Evolutionary conservation across 768 basidiomycete genomes (phyloP), one percentile per base, ranked within the genome.

Genomic region (Boletus speciosus): DNA sequence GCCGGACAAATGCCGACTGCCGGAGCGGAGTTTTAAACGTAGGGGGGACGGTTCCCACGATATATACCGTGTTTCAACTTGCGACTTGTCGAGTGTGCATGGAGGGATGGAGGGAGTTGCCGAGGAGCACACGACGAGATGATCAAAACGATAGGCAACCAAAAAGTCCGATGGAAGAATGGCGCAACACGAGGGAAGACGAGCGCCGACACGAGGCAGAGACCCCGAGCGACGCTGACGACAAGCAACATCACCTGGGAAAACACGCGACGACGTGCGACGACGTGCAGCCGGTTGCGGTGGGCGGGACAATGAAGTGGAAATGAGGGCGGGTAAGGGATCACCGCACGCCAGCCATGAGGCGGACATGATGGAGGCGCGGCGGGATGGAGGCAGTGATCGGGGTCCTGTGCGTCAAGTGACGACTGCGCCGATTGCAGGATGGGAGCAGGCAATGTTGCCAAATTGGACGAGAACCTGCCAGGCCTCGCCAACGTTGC

Each of bases 201-300:
- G 58, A 65, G 62, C 68, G 66, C 68, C 61, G 63, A 68, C 66
- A 68, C 68, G 66, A 68, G 66, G 66, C 68, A 55, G 58, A 60
- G 25, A 25, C 63, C 65, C 67, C 62, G 37, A 34, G 6, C 0
- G n/a, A 5, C 2, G 34, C 9, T 64, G 51, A 58, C 65, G 59
- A 56, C 54, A 60, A 19, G 19, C 19, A 14, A 3, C 48, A 43
- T 50, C 32, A 37, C 56, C 39, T 60, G 61, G 56, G 59, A 61
- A 58, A 49, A 57, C 53, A 61, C 38, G 65, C 38, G 59, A 44
- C 36, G 27, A 25, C 27, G 27, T 27, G 27, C 5, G 27, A 27
- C 27, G 29, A 29, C 29, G 25, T 25, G 25, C 3, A 23, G 23
- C 23, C 3, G 23, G 19, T 19, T 23, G 23, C 23, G 23, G 23